Evolutionary conservation across 1,139 yeast genomes (phyloP).

Genomic region (Debaryomyces fabryi): DNA sequence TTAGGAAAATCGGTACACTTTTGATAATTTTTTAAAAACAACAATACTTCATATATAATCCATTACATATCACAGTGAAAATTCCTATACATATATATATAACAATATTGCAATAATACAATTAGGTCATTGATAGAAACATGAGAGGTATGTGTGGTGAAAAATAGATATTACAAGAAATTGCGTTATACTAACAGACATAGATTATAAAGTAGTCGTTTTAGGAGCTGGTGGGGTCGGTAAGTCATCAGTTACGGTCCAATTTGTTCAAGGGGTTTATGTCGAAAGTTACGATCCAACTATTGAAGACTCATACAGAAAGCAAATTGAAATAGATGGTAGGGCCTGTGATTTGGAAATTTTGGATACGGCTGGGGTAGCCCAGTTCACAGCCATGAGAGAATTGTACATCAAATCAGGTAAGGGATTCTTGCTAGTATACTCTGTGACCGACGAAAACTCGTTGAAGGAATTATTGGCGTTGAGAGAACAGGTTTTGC

Average conservation of each 20-base stretch:
- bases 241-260: constrained; percentile 54
- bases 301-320: constrained; percentile 77
- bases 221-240: constrained; percentile 59
- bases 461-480: constrained; percentile 81
- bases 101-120: neutral
- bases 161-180: neutral
- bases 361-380: constrained; percentile 56
- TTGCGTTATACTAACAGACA: constrained; percentile 11
- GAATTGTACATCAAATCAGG: constrained; percentile 83
- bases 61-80: neutral
- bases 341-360: constrained; percentile 83
- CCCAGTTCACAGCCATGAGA: constrained; percentile 59
- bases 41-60: neutral
- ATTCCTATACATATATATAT: neutral
- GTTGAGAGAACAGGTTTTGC: constrained; percentile 81
- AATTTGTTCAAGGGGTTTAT: constrained; percentile 54
- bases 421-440: constrained; percentile 83
- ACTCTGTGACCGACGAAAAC: constrained; percentile 85
- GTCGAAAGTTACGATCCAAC: constrained; percentile 56
- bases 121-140: neutral
- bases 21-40: neutral
- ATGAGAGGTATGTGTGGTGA: constrained; percentile 12
- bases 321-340: constrained; percentile 89
- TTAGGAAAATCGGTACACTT: neutral
- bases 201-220: constrained; percentile 52